Percentiles rank a stretch among this genome's conserved stretches.
These are phyloP conservation scores for Solanum medicagineum DNA, from an alignment of 257 asterid species.

Conservation along the genomic window DNA sequence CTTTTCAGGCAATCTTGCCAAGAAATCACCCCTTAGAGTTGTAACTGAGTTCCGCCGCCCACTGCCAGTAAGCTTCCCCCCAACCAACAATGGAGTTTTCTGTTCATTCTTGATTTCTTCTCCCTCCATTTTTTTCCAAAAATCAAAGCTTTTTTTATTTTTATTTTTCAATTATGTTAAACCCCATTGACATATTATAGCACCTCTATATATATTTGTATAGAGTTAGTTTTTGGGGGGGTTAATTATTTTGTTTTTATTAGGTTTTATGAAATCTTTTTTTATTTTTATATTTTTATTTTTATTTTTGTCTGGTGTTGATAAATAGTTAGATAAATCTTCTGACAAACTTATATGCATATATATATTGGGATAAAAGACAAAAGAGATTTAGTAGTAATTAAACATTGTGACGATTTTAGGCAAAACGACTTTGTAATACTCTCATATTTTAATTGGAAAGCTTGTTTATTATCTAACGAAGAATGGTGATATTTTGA, in stretches of 20 bases:
- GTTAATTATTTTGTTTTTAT: neutral
- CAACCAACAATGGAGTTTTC: conserved; percentile 37
- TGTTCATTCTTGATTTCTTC: conserved; percentile 2
- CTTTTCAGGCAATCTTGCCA: conserved; percentile 54
- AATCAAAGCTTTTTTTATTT: neutral
- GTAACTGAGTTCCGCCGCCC: conserved; percentile 51
- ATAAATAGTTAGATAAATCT: neutral
- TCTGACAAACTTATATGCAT: neutral
- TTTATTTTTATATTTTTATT: neutral
- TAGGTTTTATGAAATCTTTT: neutral
- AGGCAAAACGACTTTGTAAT: neutral
- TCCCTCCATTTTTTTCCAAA: neutral
- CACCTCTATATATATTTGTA: neutral
- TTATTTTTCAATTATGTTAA: neutral
- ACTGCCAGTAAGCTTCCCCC: conserved; percentile 22
- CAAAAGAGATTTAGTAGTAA: neutral
- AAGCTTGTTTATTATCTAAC: neutral
- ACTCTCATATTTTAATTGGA: neutral
- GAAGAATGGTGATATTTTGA: neutral
- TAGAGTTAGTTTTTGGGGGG: neutral
- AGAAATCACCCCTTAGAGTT: conserved; percentile 45
- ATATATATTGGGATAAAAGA: neutral
- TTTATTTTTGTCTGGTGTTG: neutral
- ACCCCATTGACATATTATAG: neutral
- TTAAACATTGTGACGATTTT: neutral